Evolutionary conservation across 129 eudicot species (phyloP).

Genomic region (Flaveria brownii): DNA sequence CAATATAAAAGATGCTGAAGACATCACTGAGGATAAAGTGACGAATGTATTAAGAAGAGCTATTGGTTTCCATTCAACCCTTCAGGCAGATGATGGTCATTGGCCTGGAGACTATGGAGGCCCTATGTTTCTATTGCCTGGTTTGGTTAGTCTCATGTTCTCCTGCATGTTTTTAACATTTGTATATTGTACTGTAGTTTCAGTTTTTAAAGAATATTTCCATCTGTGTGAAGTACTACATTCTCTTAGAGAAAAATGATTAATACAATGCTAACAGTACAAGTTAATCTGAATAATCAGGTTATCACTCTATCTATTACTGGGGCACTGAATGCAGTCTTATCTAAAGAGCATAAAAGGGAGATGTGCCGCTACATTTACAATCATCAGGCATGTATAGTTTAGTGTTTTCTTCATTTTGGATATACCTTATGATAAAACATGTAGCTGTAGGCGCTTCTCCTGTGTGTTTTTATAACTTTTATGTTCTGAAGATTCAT

Average conservation of each 20-base stretch:
- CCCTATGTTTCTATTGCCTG: slow-evolving; percentile 92
- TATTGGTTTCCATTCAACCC: slow-evolving; percentile 68
- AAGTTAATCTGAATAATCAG: slow-evolving; percentile 50
- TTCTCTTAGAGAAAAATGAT: slow-evolving; percentile 12
- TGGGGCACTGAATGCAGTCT: slow-evolving; percentile 87
- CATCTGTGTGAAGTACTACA: slow-evolving; percentile 3
- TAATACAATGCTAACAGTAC: slow-evolving; percentile 25
- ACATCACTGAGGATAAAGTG: slow-evolving; percentile 69
- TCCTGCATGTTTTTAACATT: slow-evolving; percentile 3
- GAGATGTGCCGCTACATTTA: slow-evolving; percentile 92
- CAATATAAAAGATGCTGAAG: slow-evolving; percentile 64
- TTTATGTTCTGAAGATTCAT: slow-evolving; percentile 11
- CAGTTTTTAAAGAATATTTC: slow-evolving; percentile 14
- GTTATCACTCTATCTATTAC: slow-evolving; percentile 68
- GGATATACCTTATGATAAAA: slow-evolving; percentile 16
- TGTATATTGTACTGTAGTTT: slow-evolving; percentile 4
- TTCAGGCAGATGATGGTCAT: slow-evolving; percentile 95
- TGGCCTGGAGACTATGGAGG: slow-evolving; percentile 99
- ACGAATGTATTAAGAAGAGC: slow-evolving; percentile 69
- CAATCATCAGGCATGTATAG: slow-evolving; percentile 85
- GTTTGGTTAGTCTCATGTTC: slow-evolving; percentile 58
- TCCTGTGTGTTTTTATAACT: slow-evolving; percentile 11
- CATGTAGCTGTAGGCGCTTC: slow-evolving; percentile 18
- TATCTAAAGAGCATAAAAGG: slow-evolving; percentile 75
- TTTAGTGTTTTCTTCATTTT: slow-evolving; percentile 9